phyloP scores from a whole-genome alignment of 352 stramenopile species.

The Phytopythium ostracodes region DNA sequence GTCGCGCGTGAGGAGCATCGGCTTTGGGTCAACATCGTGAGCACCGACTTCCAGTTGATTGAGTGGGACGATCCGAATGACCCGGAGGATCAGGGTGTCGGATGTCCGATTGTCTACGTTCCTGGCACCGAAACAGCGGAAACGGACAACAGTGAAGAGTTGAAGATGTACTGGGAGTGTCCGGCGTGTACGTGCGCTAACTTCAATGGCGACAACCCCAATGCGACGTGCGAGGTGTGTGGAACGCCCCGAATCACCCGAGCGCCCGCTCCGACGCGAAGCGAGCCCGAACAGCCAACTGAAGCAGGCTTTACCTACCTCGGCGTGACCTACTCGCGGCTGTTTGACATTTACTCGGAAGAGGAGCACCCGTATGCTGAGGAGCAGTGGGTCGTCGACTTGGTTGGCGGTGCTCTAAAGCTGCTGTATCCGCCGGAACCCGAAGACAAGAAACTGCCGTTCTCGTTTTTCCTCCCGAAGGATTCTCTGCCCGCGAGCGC shows the following conservation, averaged over 20 bases:
- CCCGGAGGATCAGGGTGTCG: conserved; percentile 78
- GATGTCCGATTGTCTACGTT: conserved; percentile 49
- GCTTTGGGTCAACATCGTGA: conserved; percentile 87
- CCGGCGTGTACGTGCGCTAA: conserved; percentile 81
- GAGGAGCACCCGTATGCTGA: conserved; percentile 58
- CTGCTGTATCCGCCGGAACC: conserved; percentile 71
- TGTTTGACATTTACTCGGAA: conserved; percentile 80
- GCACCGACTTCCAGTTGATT: conserved; percentile 82
- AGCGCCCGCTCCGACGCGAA: conserved; percentile 5
- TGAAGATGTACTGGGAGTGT: conserved; percentile 90
- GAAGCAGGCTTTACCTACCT: conserved; percentile 59
- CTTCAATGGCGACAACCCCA: conserved; percentile 82
- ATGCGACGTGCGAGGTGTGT: conserved; percentile 76
- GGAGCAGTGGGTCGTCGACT: conserved; percentile 72
- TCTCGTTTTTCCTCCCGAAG: conserved; percentile 63
- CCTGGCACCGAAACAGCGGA: conserved; percentile 9
- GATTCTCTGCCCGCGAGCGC: conserved; percentile 42
- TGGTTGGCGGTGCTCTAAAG: conserved; percentile 55
- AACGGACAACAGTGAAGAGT: conserved; percentile 22
- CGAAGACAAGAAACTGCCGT: conserved; percentile 80
- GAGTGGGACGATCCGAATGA: conserved; percentile 85
- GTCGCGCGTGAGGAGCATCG: conserved; percentile 83
- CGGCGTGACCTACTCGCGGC: conserved; percentile 51
- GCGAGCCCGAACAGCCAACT: conserved; percentile 15
- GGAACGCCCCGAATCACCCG: conserved; percentile 38